Evolutionary conservation across 352 stramenopile genomes (phyloP).

Genomic region (Phytophthora brassicae): DNA sequence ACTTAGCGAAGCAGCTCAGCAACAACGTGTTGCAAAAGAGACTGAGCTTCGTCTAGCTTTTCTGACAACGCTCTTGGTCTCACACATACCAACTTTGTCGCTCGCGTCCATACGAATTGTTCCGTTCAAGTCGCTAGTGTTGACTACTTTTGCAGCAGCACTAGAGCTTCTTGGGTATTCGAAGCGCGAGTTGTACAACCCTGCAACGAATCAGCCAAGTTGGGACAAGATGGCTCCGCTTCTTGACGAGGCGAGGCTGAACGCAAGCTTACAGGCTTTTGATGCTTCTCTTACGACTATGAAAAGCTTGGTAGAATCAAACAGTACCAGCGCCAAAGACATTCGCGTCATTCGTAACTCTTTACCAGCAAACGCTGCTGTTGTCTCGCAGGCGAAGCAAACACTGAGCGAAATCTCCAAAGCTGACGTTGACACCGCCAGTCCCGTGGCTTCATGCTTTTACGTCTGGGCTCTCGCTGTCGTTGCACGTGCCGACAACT

Average conservation of each 20-base stretch:
- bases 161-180: slow-evolving; percentile 53
- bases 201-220: slow-evolving; percentile 53
- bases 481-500: slow-evolving; percentile 51
- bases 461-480: slow-evolving; percentile 59
- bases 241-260: slow-evolving; percentile 41
- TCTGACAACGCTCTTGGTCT: slow-evolving; percentile 52
- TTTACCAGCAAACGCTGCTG: slow-evolving; percentile 18
- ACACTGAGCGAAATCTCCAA: slow-evolving; percentile 47
- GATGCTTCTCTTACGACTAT: slow-evolving; percentile 16
- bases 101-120: slow-evolving; percentile 46
- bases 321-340: slow-evolving; percentile 20
- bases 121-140: slow-evolving; percentile 55
- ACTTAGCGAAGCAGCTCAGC: slow-evolving; percentile 23
- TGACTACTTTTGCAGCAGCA: slow-evolving; percentile 50
- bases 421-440: slow-evolving; percentile 51
- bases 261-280: slow-evolving; percentile 36
- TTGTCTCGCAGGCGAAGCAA: slow-evolving; percentile 42
- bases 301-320: slow-evolving; percentile 9
- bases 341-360: slow-evolving; percentile 19
- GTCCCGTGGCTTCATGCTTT: slow-evolving; percentile 46
- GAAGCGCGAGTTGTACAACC: slow-evolving; percentile 43
- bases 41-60: slow-evolving; percentile 54
- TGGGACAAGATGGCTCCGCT: slow-evolving; percentile 68
- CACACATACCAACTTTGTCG: slow-evolving; percentile 53
- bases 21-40: slow-evolving; percentile 45